Conservation (phyloP, 2,329 filamentous ascomycete genomes). For the Coniochaeta prunicola region DNA sequence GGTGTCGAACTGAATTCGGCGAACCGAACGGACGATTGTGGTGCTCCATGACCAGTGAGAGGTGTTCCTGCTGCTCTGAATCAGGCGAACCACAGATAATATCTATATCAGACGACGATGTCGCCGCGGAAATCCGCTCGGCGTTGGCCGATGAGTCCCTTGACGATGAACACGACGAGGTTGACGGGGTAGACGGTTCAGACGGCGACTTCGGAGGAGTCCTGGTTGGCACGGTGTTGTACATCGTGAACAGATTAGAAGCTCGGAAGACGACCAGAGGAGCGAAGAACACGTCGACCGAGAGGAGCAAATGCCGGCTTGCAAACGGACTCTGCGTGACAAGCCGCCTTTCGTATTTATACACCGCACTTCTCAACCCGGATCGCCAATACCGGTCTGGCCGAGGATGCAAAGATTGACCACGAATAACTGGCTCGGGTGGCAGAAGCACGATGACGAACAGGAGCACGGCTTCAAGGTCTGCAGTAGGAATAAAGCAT, state of each 20-base stretch:
- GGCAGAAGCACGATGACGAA: background rate
- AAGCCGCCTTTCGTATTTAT: background rate
- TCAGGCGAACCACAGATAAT: background rate
- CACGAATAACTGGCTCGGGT: conserved; percentile 1
- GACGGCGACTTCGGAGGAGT: background rate
- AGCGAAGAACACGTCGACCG: background rate
- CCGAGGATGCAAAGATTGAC: conserved; percentile 4
- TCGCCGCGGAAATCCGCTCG: background rate
- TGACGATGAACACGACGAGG: background rate
- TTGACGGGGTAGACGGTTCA: background rate
- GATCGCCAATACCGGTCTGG: conserved; percentile 6
- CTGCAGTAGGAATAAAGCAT: conserved; percentile 4
- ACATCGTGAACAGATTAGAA: background rate
- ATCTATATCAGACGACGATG: conserved; percentile 1
- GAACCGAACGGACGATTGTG: background rate
- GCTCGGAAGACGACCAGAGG: background rate
- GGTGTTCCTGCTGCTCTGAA: background rate
- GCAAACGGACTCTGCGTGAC: conserved; percentile 1
- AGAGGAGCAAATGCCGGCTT: background rate
- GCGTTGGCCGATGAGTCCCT: background rate
- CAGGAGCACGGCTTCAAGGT: conserved; percentile 5
- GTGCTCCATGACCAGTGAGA: background rate
- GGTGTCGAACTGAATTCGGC: background rate
- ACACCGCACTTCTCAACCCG: conserved; percentile 9
- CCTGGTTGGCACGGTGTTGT: background rate